Evolutionary conservation across 352 stramenopile genomes (phyloP).

Genomic region (Globisporangium nunn): DNA sequence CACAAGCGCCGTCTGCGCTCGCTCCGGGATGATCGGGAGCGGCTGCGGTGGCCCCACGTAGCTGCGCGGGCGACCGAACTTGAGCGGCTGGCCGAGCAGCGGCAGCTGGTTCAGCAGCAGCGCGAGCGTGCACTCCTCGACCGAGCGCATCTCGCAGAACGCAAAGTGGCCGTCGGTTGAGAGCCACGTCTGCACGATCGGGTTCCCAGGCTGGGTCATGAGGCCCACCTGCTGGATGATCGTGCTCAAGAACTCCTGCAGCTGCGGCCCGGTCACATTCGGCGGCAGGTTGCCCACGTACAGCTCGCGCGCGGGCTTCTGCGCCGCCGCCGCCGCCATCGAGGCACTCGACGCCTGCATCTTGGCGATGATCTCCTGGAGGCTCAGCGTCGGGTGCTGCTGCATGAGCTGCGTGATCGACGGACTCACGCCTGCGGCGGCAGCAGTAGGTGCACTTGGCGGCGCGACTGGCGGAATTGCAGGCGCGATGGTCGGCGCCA

Average conservation of each 20-base stretch:
- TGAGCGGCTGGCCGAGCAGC: slow-evolving; percentile 72
- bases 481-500: background rate
- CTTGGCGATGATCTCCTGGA: slow-evolving; percentile 86
- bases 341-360: slow-evolving; percentile 80
- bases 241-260: slow-evolving; percentile 82
- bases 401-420: slow-evolving; percentile 87
- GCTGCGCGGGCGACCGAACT: slow-evolving; percentile 80
- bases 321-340: slow-evolving; percentile 58
- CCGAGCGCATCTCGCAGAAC: slow-evolving; percentile 84
- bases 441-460: slow-evolving; percentile 6
- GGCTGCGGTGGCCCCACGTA: slow-evolving; percentile 80
- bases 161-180: slow-evolving; percentile 83
- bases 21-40: slow-evolving; percentile 54
- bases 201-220: slow-evolving; percentile 65
- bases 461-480: background rate
- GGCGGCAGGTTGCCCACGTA: slow-evolving; percentile 85
- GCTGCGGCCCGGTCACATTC: slow-evolving; percentile 72
- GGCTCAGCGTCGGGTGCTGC: slow-evolving; percentile 82
- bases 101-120: slow-evolving; percentile 78
- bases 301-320: slow-evolving; percentile 77
- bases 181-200: slow-evolving; percentile 83
- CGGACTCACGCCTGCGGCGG: slow-evolving; percentile 43
- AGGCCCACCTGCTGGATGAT: slow-evolving; percentile 86
- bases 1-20: slow-evolving; percentile 68
- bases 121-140: slow-evolving; percentile 83